Evolutionary conservation across 2,329 filamentous ascomycete species (phyloP), one percentile per base, ranked within the genome.

Genomic region (Parastagonospora avenae): DNA sequence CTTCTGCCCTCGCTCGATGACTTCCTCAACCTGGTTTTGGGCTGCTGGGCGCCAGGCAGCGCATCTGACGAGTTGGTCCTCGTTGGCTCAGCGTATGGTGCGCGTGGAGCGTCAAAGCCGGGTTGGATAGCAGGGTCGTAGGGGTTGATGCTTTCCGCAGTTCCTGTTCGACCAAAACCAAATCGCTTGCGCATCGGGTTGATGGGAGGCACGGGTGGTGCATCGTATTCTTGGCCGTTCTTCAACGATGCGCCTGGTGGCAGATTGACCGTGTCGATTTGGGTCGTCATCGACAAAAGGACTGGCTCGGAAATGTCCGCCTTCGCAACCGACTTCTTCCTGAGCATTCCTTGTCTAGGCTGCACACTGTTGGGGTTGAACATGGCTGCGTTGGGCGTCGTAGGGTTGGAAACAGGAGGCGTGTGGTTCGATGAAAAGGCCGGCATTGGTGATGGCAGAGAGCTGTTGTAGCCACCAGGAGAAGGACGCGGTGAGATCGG

Each of bases 301-400:
- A 74, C 75, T 0, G 85, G 85, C 60, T 87, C 85, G 2, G 83
- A 86, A 42, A 88, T 88, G 50, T 82, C 80, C 10, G 77, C 74
- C 69, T 88, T 88, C 55, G 81, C 80, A 41, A 87, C 77, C 0
- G 80, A 77, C 60, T 81, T 81, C 74, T 86, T 87, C 32, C 82
- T 79, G 62, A 71, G 46, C 30, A 67, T 57, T 12, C 63, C 66
- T 24, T 62, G 66, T 62, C 53, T 55, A 15, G 63, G 65, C 40
- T 72, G 71, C 46, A 69, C 50, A 10, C 54, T 50, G 50, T 64
- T 64, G 8, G 66, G 48, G 24, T 67, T 65, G 55, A 73, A 73
- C 9, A 64, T 64, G 9, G 74, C 56, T 12, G 70, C 64, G 15
- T 73, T 67, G 4, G 77, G 77, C 5, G 76, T 78, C 14, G 76